Evolutionary conservation across 2,329 filamentous ascomycete species (phyloP), one percentile per base, ranked within the genome.

Genomic region (Onygena corvina): DNA sequence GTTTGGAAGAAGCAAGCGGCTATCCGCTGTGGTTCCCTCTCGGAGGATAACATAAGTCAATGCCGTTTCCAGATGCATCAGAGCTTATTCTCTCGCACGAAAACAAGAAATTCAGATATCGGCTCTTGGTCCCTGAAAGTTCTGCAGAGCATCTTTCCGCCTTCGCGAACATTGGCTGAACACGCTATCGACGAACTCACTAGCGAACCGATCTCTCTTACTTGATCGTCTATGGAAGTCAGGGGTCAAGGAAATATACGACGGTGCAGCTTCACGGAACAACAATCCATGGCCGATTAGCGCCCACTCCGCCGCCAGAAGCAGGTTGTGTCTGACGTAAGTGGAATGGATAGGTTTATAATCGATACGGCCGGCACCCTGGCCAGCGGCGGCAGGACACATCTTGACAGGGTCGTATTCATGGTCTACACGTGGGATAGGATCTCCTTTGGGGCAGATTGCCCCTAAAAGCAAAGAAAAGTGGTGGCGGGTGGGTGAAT

Each of bases 371-470:
- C 27, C 16, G 9, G 11, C 6, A 36, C 44, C 16, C 25, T 20
- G 14, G 27, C 35, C 12, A 25, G 20, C 21, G 27, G n/a, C 35
- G 16, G 20, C 35, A 23, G 35, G 35, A 38, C 20, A 23, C 35
- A 38, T 16, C 9, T 31, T 12, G 38, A 25, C 38, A 27, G 14
- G 2, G 38, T 42, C 38, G 38, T 46, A 46, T 31, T 31, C 27
- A 46, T 20, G 30, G 27, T 31, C 44, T 16, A 46, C 44, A 46
- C 44, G 44, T 46, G 44, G 44, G 44, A 46, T 46, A 33, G 44
- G 29, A 46, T 46, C 44, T 46, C 25, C 29, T 46, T 30, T 11
- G 20, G 33, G 23, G 27, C 27, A 34, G 30, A 20, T 46, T 27
- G 25, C 27, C 27, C n/a, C 16, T 11, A 20, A 18, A 29, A 20